These are phyloP conservation scores for Podospora pseudopauciseta DNA, from an alignment of 495 filamentous ascomycete genomes.

Conservation along the genomic window DNA sequence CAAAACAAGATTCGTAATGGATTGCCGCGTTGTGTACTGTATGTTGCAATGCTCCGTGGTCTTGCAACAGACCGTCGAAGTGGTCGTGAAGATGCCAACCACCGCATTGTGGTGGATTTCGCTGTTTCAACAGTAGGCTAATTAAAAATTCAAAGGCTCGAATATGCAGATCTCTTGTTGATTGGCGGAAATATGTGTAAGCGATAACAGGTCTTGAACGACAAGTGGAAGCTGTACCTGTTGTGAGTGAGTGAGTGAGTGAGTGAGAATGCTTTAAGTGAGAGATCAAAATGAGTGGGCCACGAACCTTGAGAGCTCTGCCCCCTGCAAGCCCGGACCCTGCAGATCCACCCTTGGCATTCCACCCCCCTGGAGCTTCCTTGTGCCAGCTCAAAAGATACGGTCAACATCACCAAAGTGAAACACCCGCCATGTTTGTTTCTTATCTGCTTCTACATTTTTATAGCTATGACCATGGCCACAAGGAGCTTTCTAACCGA, in stretches of 20 bases:
- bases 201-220: neutral
- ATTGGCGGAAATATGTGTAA: neutral
- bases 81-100: neutral
- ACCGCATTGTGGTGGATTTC: neutral
- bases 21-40: slow-evolving; percentile 30
- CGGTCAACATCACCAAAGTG: neutral
- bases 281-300: neutral
- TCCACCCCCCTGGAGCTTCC: neutral
- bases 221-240: neutral
- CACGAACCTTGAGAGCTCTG: neutral
- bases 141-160: too few relatives aligned
- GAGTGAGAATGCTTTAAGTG: neutral
- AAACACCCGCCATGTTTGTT: neutral
- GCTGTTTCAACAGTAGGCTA: neutral
- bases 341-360: neutral
- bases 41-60: neutral
- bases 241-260: neutral
- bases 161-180: too few relatives aligned
- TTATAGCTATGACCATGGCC: neutral
- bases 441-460: neutral
- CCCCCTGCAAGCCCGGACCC: neutral
- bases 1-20: slow-evolving; percentile 92
- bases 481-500: neutral
- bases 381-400: neutral
- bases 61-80: neutral